These are phyloP conservation scores for Aspergillus baeticus DNA, from an alignment of 495 filamentous ascomycete species.

Conservation along the genomic window DNA sequence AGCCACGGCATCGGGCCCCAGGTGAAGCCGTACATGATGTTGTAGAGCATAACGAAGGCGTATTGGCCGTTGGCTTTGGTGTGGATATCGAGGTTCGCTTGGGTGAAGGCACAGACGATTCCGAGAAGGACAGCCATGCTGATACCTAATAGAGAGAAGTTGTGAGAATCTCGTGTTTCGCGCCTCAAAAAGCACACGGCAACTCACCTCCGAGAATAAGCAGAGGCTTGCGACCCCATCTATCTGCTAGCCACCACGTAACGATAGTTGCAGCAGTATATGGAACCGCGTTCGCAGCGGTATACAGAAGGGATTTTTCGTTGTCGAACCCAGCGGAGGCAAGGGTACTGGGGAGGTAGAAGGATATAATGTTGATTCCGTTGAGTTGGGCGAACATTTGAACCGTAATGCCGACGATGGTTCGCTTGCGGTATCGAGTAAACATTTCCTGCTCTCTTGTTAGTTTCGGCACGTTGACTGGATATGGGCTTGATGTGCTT, in stretches of 20 bases:
- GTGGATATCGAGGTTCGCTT: conserved; percentile 20
- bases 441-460: conserved; percentile 27
- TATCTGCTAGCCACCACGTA: conserved; percentile 31
- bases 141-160: conserved; percentile 16
- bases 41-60: conserved; percentile 42
- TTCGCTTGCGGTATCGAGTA: conserved; percentile 31
- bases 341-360: conserved; percentile 33
- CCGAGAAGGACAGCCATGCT: conserved; percentile 24
- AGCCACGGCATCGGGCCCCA: conserved; percentile 79
- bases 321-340: conserved; percentile 27
- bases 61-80: conserved; percentile 26
- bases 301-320: conserved; percentile 21
- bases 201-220: conserved; percentile 29
- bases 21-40: conserved; percentile 31
- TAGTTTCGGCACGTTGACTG: background rate
- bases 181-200: background rate
- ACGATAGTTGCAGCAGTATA: conserved; percentile 32
- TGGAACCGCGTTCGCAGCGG: conserved; percentile 23
- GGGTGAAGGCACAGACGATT: conserved; percentile 29
- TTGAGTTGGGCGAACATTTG: conserved; percentile 36
- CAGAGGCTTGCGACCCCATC: conserved; percentile 40
- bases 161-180: too few species aligned
- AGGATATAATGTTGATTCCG: conserved; percentile 37
- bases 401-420: conserved; percentile 29
- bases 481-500: too few species aligned